Evolutionary conservation across 2,329 filamentous ascomycete genomes (phyloP), one percentile per base, ranked within the genome.

Genomic region (Neophaeococcomyces aloes): DNA sequence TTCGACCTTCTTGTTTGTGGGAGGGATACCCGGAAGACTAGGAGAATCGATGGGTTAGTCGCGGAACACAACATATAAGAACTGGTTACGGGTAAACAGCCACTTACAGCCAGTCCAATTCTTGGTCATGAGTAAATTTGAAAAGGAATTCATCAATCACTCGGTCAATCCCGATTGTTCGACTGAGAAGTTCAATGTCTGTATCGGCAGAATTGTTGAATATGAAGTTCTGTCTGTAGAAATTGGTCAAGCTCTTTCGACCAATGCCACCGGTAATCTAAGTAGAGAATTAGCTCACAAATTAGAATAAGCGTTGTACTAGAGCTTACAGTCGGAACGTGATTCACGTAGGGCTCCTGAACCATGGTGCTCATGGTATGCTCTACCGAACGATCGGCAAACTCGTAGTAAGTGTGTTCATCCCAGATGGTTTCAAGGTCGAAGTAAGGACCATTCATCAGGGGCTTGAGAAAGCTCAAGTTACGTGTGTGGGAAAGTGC

Each of bases 341-440:
- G 81, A 56, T 87, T 87, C 1, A 88, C 83, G 55, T 87, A 86
- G 1, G 83, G 83, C 58, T 86, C 77, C 37, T 79, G 70, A 1
- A 86, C 81, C 83, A 88, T 87, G 0, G 83, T 87, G n/a, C 69
- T 70, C 83, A 88, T 87, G 0, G 83, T 88, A 50, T 77, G 74
- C 48, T 77, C 77, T 0, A 86, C 81, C 2, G 75, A 76, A 8
- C 81, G 71, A 44, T 79, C 75, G 1, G 61, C 75, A 57, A 88
- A 88, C 57, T 87, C 81, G 52, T 74, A 81, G 33, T 71, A 70
- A 0, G 79, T 83, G 58, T 89, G 83, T 60, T 87, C 81, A 6
- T 86, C 81, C 83, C 83, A 89, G 38, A 87, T 79, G 1, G 72
- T 71, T 57, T 88, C 84, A 6, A 88, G 72, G 52, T 87, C 80